Base-by-base conservation (phyloP, 305 asterid genomes). In the Plantago rigida region DNA sequence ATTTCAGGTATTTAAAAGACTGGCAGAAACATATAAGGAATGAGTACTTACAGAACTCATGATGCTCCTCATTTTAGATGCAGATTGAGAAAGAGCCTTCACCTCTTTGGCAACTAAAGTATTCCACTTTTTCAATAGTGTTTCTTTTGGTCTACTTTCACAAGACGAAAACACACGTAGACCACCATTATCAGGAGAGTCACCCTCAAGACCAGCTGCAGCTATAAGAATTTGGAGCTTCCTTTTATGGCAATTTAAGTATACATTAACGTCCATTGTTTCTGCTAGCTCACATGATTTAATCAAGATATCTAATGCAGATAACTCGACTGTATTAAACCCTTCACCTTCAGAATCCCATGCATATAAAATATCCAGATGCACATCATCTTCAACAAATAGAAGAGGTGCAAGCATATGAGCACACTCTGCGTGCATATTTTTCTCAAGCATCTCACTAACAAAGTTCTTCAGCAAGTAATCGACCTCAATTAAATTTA, bases 211-310 rank as follows among this genome's bases (percentile, higher is more conserved):
- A 74, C 86, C 87, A 79, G 81, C 79, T 68, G 84, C 85, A 72
- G 86, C 76, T 70, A 84, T 66, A 67, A 89, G 94, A 71, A 89
- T 70, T 64, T 84, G 88, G 63, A 93, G 81, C 79, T 85, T 93
- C 82, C 94, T 85, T 79, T 79, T 84, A 74, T 89, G 99, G 71
- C 94, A 89, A 74, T 77, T 82, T 70, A 89, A 75, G 79, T 75
- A 83, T 73, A 89, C 71, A 68, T 79, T 86, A 55, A 74, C 67
- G 68, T 89, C 82, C 86, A 85, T 67, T 47, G 80, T 81, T 64
- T 84, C 79, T 62, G 78, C 73, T 68, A 71, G 77, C 73, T 83
- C 95, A 74, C 95, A 85, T 67, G 97, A 86, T 77, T 76, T 79
- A 64, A 84, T 84, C 79, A 93, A 62, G 78, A 80, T 79, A 79